Evolutionary conservation across 1,284 basidiomycete species (phyloP), one percentile per base, ranked within the genome.

Genomic region (Gomphus sp.): DNA sequence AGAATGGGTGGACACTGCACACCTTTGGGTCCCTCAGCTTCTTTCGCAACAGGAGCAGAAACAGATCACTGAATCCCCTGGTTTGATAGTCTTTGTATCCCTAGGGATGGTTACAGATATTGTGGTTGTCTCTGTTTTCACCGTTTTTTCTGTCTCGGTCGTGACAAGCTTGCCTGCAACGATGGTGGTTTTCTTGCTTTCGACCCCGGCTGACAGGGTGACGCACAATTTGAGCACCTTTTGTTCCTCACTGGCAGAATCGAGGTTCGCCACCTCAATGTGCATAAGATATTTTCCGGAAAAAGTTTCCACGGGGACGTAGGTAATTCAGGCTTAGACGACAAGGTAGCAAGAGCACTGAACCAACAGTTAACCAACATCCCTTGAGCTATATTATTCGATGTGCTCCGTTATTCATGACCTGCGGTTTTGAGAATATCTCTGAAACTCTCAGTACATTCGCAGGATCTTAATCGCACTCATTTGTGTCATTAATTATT

Each of bases 341-440:
- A 67, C 58, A 77, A 69, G 2, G 71, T 73, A 0, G 76, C 74
- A n/a, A 33, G 8, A 12, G 9, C 36, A 12, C 36, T 37, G 8
- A 80, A 78, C 76, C 77, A 80, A 61, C 78, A 80, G 61, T 80
- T 73, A 1, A 73, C 73, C 18, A 78, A 62, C 1, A 31, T 59
- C 33, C 77, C 78, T 67, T 78, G 76, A 3, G 73, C 68, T 41
- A 79, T 73, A 64, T 78, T 76, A 18, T 49, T 56, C 6, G 60
- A 65, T 57, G 55, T 12, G 72, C 68, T n/a, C 72, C 73, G 54
- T 73, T 73, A 22, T 73, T 65, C 63, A 75, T 77, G 62, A 79
- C 78, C 41, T 70, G 64, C 0, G 76, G 76, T 8, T 74, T 69
- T 12, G 74, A 70, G 61, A 75, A 79, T 5, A 79, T 74, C 59